phyloP scores from a whole-genome alignment of 1,139 yeast genomes.

The Meyerozyma sp. region DNA sequence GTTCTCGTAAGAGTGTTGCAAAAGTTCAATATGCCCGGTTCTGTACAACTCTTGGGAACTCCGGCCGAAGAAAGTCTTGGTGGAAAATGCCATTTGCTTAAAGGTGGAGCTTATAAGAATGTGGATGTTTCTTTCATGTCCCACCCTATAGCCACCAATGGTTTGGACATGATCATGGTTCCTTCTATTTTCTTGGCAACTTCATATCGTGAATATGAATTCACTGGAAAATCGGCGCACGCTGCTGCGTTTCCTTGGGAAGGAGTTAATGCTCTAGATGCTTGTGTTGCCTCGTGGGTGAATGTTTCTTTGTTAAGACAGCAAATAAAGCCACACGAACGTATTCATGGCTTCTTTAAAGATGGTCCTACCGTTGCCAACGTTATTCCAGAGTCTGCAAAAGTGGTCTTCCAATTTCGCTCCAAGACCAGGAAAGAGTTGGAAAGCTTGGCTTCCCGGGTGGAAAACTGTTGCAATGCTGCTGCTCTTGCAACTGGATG shows the following conservation, averaged over 20 bases:
- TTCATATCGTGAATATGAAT: slow-evolving; percentile 8
- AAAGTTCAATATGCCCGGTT: slow-evolving; percentile 13
- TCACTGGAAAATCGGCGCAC: slow-evolving; percentile 13
- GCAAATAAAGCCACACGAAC: slow-evolving; percentile 12
- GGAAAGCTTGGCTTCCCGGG: slow-evolving; percentile 8
- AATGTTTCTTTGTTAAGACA: slow-evolving; percentile 14
- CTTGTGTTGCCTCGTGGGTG: slow-evolving; percentile 12
- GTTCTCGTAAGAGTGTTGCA: slow-evolving; percentile 12
- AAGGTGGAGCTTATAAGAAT: slow-evolving; percentile 16
- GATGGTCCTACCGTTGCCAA: slow-evolving; percentile 13
- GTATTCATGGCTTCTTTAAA: slow-evolving; percentile 12
- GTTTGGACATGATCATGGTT: not conserved
- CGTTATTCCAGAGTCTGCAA: slow-evolving; percentile 9
- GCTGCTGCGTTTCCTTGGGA: slow-evolving; percentile 15
- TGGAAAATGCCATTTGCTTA: slow-evolving; percentile 13
- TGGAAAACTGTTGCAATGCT: slow-evolving; percentile 12
- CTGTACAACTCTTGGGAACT: slow-evolving; percentile 17
- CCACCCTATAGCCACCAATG: not conserved
- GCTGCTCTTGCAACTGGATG: slow-evolving; percentile 14
- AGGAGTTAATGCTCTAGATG: slow-evolving; percentile 16
- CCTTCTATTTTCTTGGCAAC: slow-evolving; percentile 9
- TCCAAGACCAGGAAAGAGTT: slow-evolving; percentile 7
- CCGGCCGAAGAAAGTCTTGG: slow-evolving; percentile 21
- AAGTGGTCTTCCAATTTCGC: not conserved
- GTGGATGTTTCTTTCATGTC: slow-evolving; percentile 12